A percentile compares a stretch with the other conserved stretches of the same genome.
Conservation (phyloP, 2,329 filamentous ascomycete species). For the Dendryphion nanum region DNA sequence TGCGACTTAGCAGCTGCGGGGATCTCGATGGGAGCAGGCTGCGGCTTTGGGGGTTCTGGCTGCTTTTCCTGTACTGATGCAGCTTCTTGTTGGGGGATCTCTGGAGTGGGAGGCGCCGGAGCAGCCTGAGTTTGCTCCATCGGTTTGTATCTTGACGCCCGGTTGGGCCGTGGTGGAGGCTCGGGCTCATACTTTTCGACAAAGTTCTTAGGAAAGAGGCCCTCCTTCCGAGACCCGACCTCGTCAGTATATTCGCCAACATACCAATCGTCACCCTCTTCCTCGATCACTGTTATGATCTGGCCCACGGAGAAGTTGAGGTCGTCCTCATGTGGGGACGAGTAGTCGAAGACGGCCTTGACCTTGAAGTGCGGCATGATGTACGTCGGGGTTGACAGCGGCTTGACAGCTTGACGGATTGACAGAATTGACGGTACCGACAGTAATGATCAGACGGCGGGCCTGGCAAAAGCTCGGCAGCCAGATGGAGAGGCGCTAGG, state of each 20-base stretch:
- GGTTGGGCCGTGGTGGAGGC: constrained; percentile 79
- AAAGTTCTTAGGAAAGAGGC: constrained; percentile 94
- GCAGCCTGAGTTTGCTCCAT: constrained; percentile 31
- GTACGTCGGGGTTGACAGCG: too few relatives aligned
- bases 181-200: constrained; percentile 94
- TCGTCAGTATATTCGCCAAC: constrained; percentile 81
- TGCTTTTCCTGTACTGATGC: constrained; percentile 18
- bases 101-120: constrained; percentile 26
- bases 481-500: constrained; percentile 1
- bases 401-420: too few relatives aligned
- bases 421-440: too few relatives aligned
- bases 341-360: constrained; percentile 93
- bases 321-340: constrained; percentile 90
- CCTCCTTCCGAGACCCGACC: constrained; percentile 70
- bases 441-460: constrained; percentile 4
- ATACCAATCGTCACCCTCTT: constrained; percentile 94
- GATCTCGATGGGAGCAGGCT: constrained; percentile 35
- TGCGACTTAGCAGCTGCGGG: constrained; percentile 23
- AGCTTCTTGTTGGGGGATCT: constrained; percentile 27
- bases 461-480: background rate
- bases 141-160: constrained; percentile 56
- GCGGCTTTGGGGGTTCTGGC: constrained; percentile 38
- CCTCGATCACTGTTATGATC: constrained; percentile 88
- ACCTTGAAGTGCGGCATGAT: constrained; percentile 68
- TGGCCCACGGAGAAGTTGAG: constrained; percentile 82